Base-by-base conservation (phyloP, 345 rosid species). In the Alliaria petiolata region DNA sequence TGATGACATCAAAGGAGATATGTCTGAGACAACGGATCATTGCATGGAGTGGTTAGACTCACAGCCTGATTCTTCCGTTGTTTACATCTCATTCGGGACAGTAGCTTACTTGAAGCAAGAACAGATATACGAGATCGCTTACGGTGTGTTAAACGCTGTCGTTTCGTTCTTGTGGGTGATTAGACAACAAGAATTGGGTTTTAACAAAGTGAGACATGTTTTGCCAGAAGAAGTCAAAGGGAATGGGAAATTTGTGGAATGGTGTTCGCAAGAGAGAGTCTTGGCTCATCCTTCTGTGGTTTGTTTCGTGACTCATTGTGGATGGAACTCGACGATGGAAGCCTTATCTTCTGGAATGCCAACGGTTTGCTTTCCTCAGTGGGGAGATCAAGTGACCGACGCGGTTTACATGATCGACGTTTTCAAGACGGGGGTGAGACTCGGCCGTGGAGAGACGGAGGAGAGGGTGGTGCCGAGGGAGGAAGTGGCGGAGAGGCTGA, bases 301-400 rank as follows among this genome's bases (percentile, higher is more conserved):
- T 1, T 86, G 92, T 76, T 93, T 90, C 50, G 81, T 89, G 17
- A 86, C 93, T 0, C 98, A 93, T 45, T 90, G 98, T 31, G 98
- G 98, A 4, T 93, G 98, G 98, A 90, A 90, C 81, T 93, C 96
- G 3, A 76, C 93, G 0, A 79, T 90, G 83, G 98, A 93, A 71
- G 81, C 97, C 12, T 55, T 93, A 13, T 65, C 93, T 1, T 74
- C 79, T 0, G 97, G 96, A 3, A 69, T 85, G 70, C 93, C 96
- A 0, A 79, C 92, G 34, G 70, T 90, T 22, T 85, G 88, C 9
- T 89, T 82, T 43, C 96, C 96, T 3, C 96, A 84, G 22, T 93
- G 93, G 96, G 92, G 93, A 3, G 98, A 93, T 78, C 97, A 90
- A 67, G 93, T 86, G 17, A 87, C 96, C 0, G 69, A 93, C 49